A percentile compares a stretch with the other conserved stretches of the same genome.
Evolutionary conservation across 2,329 filamentous ascomycete species (phyloP).

Genomic region (Graphiopsis chlorocephala): DNA sequence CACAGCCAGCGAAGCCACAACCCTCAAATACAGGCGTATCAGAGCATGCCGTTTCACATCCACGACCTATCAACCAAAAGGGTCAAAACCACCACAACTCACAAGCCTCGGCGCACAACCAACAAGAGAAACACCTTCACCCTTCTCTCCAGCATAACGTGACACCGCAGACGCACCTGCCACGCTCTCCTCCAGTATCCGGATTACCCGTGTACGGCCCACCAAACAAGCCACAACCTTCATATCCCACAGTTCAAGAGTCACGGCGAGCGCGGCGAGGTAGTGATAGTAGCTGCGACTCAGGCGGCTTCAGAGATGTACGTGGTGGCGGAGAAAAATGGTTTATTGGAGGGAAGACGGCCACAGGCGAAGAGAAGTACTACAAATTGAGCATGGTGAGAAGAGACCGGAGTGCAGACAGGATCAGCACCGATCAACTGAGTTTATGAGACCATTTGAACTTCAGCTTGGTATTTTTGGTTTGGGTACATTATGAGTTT

Average conservation of each 20-base stretch:
- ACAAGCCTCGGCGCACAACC: slow-evolving; percentile 33
- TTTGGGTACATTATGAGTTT: background rate
- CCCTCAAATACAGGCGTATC: slow-evolving; percentile 22
- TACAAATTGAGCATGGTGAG: slow-evolving; percentile 77
- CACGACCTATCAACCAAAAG: slow-evolving; percentile 50
- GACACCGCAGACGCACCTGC: slow-evolving; percentile 36
- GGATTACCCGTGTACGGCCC: slow-evolving; percentile 34
- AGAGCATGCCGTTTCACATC: slow-evolving; percentile 37
- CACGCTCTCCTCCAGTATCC: slow-evolving; percentile 36
- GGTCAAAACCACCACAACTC: slow-evolving; percentile 30
- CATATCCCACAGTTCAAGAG: slow-evolving; percentile 34
- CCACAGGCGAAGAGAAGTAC: slow-evolving; percentile 74
- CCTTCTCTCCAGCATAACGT: slow-evolving; percentile 39
- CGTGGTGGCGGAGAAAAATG: slow-evolving; percentile 74
- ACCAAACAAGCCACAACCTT: slow-evolving; percentile 33
- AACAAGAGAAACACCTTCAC: slow-evolving; percentile 26
- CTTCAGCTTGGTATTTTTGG: background rate
- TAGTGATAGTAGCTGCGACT: slow-evolving; percentile 72
- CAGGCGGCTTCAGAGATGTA: slow-evolving; percentile 72
- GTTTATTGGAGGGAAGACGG: slow-evolving; percentile 77
- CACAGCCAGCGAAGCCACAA: slow-evolving; percentile 17
- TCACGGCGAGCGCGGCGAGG: slow-evolving; percentile 52
- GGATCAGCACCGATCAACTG: slow-evolving; percentile 70
- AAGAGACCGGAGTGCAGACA: slow-evolving; percentile 69
- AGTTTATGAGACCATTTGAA: slow-evolving; percentile 57